Percentiles rank a stretch among this genome's conserved stretches.
phyloP scores from a whole-genome alignment of 345 rosid genomes.

The Gossypium bickii region DNA sequence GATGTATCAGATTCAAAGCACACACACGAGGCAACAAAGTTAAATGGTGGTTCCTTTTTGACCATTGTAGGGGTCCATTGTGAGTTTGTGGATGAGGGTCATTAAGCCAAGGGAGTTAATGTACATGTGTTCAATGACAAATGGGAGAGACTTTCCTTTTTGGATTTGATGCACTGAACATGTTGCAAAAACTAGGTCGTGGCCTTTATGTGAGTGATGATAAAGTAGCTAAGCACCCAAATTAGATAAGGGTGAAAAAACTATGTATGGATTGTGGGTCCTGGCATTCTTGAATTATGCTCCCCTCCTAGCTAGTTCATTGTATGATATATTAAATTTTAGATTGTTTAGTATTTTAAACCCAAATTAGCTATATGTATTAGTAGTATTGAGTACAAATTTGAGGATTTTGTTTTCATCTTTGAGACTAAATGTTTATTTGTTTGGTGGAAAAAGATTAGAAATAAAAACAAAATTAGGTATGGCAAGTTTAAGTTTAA shows the following conservation, averaged over 20 bases:
- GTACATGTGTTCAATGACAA: conserved; percentile 11
- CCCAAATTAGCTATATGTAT: no score
- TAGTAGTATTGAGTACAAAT: no score
- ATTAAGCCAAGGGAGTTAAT: neutral
- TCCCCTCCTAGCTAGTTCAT: neutral
- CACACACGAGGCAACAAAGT: neutral
- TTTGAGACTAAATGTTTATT: no score
- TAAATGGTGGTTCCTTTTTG: neutral
- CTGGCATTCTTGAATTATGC: neutral
- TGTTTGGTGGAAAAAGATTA: no score
- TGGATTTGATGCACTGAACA: neutral
- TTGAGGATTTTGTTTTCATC: no score
- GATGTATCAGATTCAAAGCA: neutral
- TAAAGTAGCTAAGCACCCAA: conserved; percentile 1
- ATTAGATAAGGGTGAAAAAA: neutral
- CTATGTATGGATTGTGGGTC: neutral
- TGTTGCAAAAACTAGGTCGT: conserved; percentile 11
- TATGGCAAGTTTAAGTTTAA: neutral
- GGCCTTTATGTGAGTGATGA: conserved; percentile 1
- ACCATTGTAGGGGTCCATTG: neutral
- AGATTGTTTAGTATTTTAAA: no score
- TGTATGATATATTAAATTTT: no score
- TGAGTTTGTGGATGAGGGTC: neutral
- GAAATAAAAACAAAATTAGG: neutral
- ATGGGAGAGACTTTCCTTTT: neutral